Percentiles rank a stretch among this genome's conserved stretches.
Conservation (phyloP, 2,329 filamentous ascomycete species). For the Huntiella moniliformis region DNA sequence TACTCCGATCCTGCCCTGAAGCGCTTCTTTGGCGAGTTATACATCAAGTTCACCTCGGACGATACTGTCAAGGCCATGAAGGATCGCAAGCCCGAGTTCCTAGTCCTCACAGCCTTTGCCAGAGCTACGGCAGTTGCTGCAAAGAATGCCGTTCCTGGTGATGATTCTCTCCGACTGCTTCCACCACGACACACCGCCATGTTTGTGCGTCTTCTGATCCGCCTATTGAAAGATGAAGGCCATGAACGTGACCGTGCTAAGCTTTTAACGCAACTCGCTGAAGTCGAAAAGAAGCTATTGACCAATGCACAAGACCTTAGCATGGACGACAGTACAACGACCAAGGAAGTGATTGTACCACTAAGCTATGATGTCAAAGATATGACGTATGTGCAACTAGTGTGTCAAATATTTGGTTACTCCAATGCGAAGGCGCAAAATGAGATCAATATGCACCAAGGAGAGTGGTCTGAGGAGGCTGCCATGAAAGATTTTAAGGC, state of each 20-base stretch:
- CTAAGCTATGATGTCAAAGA: conserved; percentile 87
- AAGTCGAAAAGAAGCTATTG: conserved; percentile 81
- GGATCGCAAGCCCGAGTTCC: conserved; percentile 76
- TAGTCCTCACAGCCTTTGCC: conserved; percentile 92
- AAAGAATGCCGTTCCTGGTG: conserved; percentile 53
- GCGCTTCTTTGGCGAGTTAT: conserved; percentile 82
- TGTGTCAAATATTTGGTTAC: conserved; percentile 71
- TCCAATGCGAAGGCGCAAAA: conserved; percentile 63
- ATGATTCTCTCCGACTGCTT: conserved; percentile 79
- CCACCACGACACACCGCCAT: conserved; percentile 89
- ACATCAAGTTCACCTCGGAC: conserved; percentile 80
- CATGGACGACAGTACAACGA: conserved; percentile 30
- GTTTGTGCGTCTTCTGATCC: conserved; percentile 71
- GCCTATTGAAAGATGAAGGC: conserved; percentile 64
- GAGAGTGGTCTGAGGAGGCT: conserved; percentile 76
- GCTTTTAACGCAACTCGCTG: conserved; percentile 56
- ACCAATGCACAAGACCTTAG: conserved; percentile 78
- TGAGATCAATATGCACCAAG: conserved; percentile 67
- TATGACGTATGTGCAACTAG: conserved; percentile 81
- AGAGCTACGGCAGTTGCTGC: conserved; percentile 74
- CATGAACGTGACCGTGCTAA: conserved; percentile 75
- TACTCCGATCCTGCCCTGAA: conserved; percentile 84
- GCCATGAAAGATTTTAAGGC: conserved; percentile 81
- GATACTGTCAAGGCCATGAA: conserved; percentile 82
- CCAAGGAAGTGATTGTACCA: conserved; percentile 65